These are phyloP conservation scores for Alternaria atra DNA, from an alignment of 2,329 filamentous ascomycete genomes.

Conservation along the genomic window DNA sequence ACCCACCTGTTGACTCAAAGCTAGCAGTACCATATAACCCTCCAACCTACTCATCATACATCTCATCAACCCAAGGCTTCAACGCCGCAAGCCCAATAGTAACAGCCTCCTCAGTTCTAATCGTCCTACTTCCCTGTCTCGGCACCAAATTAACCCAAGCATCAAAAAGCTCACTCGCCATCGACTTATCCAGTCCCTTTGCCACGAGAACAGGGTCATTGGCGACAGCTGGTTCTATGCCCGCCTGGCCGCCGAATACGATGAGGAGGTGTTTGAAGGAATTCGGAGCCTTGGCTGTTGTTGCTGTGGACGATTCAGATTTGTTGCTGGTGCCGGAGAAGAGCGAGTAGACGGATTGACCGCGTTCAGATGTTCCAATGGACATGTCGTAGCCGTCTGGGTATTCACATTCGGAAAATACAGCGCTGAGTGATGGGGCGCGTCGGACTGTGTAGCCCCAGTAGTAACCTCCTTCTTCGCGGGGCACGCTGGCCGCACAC, in stretches of 20 bases:
- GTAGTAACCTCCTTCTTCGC: conserved; percentile 81
- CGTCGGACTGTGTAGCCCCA: conserved; percentile 82
- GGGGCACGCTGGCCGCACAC: conserved; percentile 73
- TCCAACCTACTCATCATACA: not conserved
- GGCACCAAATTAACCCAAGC: conserved; percentile 84
- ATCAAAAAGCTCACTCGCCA: conserved; percentile 78
- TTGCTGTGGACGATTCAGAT: not conserved
- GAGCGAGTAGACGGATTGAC: conserved; percentile 58
- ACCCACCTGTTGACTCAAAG: not conserved
- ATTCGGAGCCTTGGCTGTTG: conserved; percentile 34
- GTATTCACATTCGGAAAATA: conserved; percentile 80
- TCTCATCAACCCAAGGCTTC: conserved; percentile 55
- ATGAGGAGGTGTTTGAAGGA: conserved; percentile 76
- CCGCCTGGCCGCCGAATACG: conserved; percentile 82
- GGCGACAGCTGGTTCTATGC: conserved; percentile 77
- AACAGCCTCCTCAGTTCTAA: conserved; percentile 84
- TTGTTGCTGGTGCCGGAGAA: conserved; percentile 26
- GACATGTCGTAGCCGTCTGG: conserved; percentile 83
- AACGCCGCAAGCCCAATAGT: conserved; percentile 78
- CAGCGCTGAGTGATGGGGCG: conserved; percentile 70
- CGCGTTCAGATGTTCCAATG: conserved; percentile 84
- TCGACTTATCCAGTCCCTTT: conserved; percentile 70
- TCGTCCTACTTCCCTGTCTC: conserved; percentile 81
- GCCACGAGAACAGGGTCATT: conserved; percentile 67
- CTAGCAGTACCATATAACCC: not conserved